Conservation (phyloP, 75 land plant genomes). For the Sequoia sempervirens region DNA sequence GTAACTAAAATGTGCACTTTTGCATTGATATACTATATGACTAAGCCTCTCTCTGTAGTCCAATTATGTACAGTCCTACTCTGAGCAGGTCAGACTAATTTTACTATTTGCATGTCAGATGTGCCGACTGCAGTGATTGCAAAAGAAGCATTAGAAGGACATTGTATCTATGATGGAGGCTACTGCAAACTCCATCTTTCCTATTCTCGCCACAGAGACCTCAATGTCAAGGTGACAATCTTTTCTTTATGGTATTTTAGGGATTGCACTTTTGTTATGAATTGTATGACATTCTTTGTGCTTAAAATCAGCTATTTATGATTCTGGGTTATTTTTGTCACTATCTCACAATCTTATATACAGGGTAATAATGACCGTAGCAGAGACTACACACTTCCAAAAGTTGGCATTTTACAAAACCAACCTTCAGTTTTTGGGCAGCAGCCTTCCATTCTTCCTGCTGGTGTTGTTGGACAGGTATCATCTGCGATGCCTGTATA, state of each 20-base stretch:
- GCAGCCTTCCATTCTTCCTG: slow-evolving; percentile 2
- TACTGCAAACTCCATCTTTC: slow-evolving; percentile 81
- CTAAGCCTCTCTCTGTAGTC: background rate
- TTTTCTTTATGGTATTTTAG: background rate
- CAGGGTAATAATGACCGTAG: slow-evolving; percentile 67
- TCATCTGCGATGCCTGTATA: background rate
- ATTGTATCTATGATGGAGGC: slow-evolving; percentile 88
- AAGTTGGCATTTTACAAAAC: slow-evolving; percentile 21
- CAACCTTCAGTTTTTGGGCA: slow-evolving; percentile 24
- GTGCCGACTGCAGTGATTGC: slow-evolving; percentile 66
- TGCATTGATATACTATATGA: background rate
- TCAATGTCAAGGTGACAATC: slow-evolving; percentile 61
- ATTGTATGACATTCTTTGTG: background rate
- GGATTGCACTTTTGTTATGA: background rate
- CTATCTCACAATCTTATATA: background rate
- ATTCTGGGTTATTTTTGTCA: background rate
- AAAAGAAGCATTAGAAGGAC: slow-evolving; percentile 78
- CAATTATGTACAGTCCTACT: background rate
- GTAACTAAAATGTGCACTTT: background rate
- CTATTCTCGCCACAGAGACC: slow-evolving; percentile 82
- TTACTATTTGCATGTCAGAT: slow-evolving; percentile 23
- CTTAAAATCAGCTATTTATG: background rate
- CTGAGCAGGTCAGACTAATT: background rate
- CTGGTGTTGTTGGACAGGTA: slow-evolving; percentile 1
- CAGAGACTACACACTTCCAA: slow-evolving; percentile 60